Evolutionary conservation across 495 filamentous ascomycete species (phyloP).

Genomic region (Astrothelium macrocarpum): DNA sequence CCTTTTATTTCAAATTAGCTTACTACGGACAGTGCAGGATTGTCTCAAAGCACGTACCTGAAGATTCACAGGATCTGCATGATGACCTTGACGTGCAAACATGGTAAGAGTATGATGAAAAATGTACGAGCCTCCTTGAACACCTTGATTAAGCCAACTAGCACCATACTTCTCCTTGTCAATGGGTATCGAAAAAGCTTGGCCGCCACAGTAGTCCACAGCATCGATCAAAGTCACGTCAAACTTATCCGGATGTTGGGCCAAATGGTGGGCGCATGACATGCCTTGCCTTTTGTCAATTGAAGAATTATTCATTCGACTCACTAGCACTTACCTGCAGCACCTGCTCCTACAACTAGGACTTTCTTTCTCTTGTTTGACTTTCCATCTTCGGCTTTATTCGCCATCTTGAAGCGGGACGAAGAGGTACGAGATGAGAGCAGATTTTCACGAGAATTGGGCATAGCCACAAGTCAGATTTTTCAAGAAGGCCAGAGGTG

Average conservation of each 20-base stretch:
- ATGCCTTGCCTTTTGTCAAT: conserved; percentile 29
- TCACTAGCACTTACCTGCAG: conserved; percentile 25
- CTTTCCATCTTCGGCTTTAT: conserved; percentile 18
- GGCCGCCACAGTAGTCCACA: conserved; percentile 60
- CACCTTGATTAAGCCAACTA: conserved; percentile 74
- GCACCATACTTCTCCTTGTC: conserved; percentile 58
- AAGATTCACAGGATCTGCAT: conserved; percentile 59
- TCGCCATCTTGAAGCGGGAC: conserved; percentile 21
- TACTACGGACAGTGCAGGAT: background rate
- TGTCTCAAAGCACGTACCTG: conserved; percentile 35
- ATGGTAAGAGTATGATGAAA: conserved; percentile 78
- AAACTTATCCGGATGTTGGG: conserved; percentile 64
- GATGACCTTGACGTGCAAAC: conserved; percentile 58
- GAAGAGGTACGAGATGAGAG: conserved; percentile 16
- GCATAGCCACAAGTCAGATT: background rate
- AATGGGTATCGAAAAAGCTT: conserved; percentile 68
- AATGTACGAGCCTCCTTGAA: conserved; percentile 69
- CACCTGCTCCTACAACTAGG: conserved; percentile 33
- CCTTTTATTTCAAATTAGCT: conserved; percentile 20
- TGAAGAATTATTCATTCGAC: background rate
- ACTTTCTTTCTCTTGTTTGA: conserved; percentile 25
- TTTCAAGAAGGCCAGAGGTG: background rate
- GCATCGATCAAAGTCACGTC: conserved; percentile 65
- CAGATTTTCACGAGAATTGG: conserved; percentile 6
- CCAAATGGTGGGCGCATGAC: conserved; percentile 67